Evolutionary conservation across 73 alveolate genomes (phyloP).

Genomic region (Paramecium bursaria): DNA sequence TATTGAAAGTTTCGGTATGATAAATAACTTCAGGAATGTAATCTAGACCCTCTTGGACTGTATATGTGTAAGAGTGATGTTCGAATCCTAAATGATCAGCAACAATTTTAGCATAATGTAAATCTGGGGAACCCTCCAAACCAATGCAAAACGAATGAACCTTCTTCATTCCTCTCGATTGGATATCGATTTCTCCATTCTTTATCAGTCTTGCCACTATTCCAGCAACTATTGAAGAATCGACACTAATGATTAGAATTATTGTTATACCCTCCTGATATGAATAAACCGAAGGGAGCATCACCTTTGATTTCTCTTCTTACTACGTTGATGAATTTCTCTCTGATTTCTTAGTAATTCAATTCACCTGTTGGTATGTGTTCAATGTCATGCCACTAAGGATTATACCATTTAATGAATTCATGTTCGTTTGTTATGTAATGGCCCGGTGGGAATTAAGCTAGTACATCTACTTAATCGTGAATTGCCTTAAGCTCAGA

Average conservation of each 20-base stretch:
- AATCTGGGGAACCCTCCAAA: slow-evolving; percentile 85
- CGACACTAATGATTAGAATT: slow-evolving; percentile 71
- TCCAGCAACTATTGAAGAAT: slow-evolving; percentile 72
- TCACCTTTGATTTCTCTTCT: slow-evolving; percentile 73
- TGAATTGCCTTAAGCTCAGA: slow-evolving; percentile 79
- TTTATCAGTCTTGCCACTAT: slow-evolving; percentile 68
- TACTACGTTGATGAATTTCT: slow-evolving; percentile 67
- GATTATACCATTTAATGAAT: slow-evolving; percentile 62
- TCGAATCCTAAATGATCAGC: slow-evolving; percentile 83
- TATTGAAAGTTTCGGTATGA: slow-evolving; percentile 86
- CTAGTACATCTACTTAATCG: slow-evolving; percentile 66
- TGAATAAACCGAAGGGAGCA: slow-evolving; percentile 83
- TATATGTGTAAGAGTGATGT: slow-evolving; percentile 82
- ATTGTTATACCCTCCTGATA: slow-evolving; percentile 67
- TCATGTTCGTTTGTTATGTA: slow-evolving; percentile 25
- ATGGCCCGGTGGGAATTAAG: slow-evolving; percentile 75
- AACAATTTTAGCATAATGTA: slow-evolving; percentile 71
- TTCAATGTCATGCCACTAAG: slow-evolving; percentile 64
- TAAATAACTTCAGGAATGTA: slow-evolving; percentile 85
- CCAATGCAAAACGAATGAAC: slow-evolving; percentile 85
- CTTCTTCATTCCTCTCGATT: slow-evolving; percentile 62
- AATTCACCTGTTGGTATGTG: slow-evolving; percentile 58
- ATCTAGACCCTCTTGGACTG: slow-evolving; percentile 86
- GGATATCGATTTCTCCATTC: slow-evolving; percentile 65
- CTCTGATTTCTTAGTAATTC: slow-evolving; percentile 69